Percentiles rank a stretch among this genome's conserved stretches.
phyloP scores from a whole-genome alignment of 2,329 filamentous ascomycete genomes.

The Ophiognomonia clavigignenti-juglandacearum region DNA sequence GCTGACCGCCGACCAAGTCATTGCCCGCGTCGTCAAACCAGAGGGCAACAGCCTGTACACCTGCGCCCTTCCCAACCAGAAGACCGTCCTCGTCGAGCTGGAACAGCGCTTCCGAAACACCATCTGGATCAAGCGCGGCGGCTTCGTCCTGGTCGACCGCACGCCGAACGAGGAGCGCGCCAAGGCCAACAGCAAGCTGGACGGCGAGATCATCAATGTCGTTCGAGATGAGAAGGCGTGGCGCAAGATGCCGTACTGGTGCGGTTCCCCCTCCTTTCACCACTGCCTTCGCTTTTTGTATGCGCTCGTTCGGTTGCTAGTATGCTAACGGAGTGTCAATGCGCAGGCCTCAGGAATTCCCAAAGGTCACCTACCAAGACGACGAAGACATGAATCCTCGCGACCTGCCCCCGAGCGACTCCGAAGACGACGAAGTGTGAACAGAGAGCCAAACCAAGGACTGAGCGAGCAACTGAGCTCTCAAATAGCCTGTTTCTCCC shows the following conservation, averaged over 20 bases:
- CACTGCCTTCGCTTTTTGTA: not conserved
- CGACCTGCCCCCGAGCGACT: conserved; percentile 78
- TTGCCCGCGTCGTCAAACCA: conserved; percentile 75
- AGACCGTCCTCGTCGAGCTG: conserved; percentile 71
- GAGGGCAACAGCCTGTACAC: conserved; percentile 88
- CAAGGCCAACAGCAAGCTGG: conserved; percentile 65
- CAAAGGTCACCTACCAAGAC: conserved; percentile 57
- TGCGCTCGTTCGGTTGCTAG: not conserved
- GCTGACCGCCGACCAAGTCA: conserved; percentile 57
- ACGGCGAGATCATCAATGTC: conserved; percentile 88
- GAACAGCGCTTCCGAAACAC: conserved; percentile 82
- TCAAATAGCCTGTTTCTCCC: no score
- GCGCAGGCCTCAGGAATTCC: conserved; percentile 73
- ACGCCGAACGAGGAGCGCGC: conserved; percentile 54
- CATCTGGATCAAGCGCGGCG: conserved; percentile 87
- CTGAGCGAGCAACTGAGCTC: not conserved
- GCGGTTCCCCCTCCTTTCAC: conserved; percentile 22
- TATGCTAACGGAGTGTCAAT: conserved; percentile 1
- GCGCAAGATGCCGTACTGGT: conserved; percentile 90
- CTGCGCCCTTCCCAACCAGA: conserved; percentile 64
- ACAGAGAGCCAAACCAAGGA: not conserved
- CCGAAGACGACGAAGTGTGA: conserved; percentile 63
- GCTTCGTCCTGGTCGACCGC: conserved; percentile 76
- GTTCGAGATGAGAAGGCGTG: conserved; percentile 88
- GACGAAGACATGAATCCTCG: conserved; percentile 75